These are phyloP conservation scores for Aspergillus latus DNA, from an alignment of 2,329 filamentous ascomycete species.

Conservation along the genomic window DNA sequence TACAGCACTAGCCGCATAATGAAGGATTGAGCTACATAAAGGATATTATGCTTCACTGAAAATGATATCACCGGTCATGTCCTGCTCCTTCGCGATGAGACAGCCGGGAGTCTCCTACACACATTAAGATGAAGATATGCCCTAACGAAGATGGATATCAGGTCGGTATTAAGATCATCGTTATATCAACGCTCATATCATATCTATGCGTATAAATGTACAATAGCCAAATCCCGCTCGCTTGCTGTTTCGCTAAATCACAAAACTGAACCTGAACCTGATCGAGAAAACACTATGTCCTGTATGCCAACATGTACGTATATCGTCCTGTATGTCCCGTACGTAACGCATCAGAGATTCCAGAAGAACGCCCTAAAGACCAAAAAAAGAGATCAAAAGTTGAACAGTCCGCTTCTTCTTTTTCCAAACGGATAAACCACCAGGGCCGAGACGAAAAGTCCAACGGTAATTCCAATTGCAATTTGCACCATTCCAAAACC, in stretches of 20 bases:
- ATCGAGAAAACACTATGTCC: neutral
- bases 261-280: neutral
- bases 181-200: neutral
- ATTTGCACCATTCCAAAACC: conserved; percentile 52
- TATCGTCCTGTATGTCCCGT: neutral
- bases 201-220: neutral
- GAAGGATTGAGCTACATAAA: too few species aligned
- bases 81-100: too few species aligned
- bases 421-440: conserved; percentile 53
- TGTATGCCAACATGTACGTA: neutral
- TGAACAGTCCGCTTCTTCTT: conserved; percentile 50
- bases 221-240: neutral
- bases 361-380: neutral
- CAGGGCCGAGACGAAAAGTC: conserved; percentile 49
- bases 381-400: conserved; percentile 34
- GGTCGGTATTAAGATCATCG: too few species aligned
- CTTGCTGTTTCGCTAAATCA: neutral
- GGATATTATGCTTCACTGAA: too few species aligned
- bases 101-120: too few species aligned
- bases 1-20: too few species aligned
- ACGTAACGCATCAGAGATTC: neutral
- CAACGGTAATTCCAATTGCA: conserved; percentile 51
- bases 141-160: too few species aligned
- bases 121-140: too few species aligned
- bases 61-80: too few species aligned